phyloP scores from a whole-genome alignment of 2,329 filamentous ascomycete species.

The Sclerotinia spermophila region DNA sequence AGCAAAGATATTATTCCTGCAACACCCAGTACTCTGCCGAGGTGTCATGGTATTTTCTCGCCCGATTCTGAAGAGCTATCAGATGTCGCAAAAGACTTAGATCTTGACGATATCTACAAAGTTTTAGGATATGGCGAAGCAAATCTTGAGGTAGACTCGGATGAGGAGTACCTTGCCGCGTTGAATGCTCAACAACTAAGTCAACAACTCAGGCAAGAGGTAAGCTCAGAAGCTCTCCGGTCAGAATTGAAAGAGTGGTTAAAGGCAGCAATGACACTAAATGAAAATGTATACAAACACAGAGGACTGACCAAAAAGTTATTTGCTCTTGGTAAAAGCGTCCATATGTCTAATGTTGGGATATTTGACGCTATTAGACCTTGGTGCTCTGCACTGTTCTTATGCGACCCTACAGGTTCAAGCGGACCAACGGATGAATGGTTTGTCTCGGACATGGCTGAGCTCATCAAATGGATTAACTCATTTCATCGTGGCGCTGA shows the following conservation, averaged over 20 bases:
- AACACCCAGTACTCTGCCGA: not conserved
- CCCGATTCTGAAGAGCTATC: not conserved
- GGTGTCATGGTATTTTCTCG: not conserved
- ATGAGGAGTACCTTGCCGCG: not conserved
- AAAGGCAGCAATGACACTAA: not conserved
- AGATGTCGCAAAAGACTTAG: not conserved
- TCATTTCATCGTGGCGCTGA: not conserved
- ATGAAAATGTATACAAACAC: not conserved
- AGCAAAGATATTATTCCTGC: not conserved
- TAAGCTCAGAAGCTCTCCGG: not conserved
- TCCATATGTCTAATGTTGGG: not conserved
- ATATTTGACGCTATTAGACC: not conserved
- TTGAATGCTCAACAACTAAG: not conserved
- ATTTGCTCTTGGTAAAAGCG: not conserved
- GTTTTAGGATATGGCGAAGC: not conserved
- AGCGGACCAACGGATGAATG: not conserved
- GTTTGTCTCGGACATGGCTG: conserved; percentile 1
- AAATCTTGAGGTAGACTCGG: not conserved
- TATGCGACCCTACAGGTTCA: not conserved
- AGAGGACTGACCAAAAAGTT: not conserved
- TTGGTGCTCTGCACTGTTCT: not conserved
- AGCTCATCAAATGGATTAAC: not conserved
- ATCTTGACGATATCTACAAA: not conserved
- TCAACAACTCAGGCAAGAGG: not conserved
- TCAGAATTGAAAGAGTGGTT: not conserved